Base-by-base conservation (phyloP, 2,329 filamentous ascomycete genomes). In the Cercospora zeae-maydis region DNA sequence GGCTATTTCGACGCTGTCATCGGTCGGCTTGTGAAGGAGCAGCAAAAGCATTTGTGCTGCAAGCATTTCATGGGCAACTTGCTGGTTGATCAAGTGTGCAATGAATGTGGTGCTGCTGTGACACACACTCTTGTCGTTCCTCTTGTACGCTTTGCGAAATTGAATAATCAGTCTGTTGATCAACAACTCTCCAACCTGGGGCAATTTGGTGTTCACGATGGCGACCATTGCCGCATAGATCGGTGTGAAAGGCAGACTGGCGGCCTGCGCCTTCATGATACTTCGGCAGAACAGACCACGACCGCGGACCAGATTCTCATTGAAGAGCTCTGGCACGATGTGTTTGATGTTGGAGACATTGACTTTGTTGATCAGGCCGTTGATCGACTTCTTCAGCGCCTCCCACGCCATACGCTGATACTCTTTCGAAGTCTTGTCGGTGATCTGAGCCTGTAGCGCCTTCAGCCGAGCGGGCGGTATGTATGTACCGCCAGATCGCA, bases 321-420 rank as follows among this genome's bases (percentile, higher is more conserved):
- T 86, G 78, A 99, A 99, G 51, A 99, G 83, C 79, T 99, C 95
- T 1, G 93, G 93, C 24, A 98, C 92, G 66, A 99, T 97, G 74
- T 90, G 86, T 78, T 99, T 98, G 83, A 99, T 98, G 77, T 99
- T 99, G 34, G 90, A 91, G 61, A 93, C 91, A 78, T 98, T 98
- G 82, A 97, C 90, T 82, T 99, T 99, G 84, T 99, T 99, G 83
- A 99, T 96, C 68, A 99, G 81, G 71, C 95, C 95, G 75, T 99
- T 98, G 79, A 99, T 96, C 54, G 91, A 95, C 82, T 99, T 99
- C 81, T 99, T 99, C 73, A 99, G 81, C 11, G 93, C 93, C 78
- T 99, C 95, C 95, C 95, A 99, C 8, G 93, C 92, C 91, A 99
- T 96, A 72, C 95, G 91, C 83, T 98, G 95, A 75, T 96, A 98